Evolutionary conservation across 2,329 filamentous ascomycete species (phyloP), one percentile per base, ranked within the genome.

Genomic region (Dothiorella sarmentorum): DNA sequence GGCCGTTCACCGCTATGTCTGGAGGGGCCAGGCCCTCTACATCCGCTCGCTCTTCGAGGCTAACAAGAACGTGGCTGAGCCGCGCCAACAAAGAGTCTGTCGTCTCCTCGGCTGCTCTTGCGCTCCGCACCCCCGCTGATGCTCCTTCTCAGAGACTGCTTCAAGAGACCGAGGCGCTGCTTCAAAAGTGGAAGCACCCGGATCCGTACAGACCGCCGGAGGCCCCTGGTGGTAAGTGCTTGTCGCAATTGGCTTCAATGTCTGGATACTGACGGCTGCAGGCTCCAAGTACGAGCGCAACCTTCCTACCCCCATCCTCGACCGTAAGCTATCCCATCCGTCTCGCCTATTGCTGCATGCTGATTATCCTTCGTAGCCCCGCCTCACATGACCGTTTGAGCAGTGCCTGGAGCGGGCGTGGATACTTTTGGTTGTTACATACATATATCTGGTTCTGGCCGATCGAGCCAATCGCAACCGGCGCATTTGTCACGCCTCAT

Each of bases 241-340:
- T n/a, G 11, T 31, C 62, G 44, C 58, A 10, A 13, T 31, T n/a
- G 63, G 62, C 64, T 63, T 60, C 57, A 63, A 18, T 49, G n/a
- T n/a, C n/a, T n/a, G n/a, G n/a, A n/a, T 52, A 52, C 43, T 60
- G 56, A 61, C 61, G 49, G 59, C 61, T 61, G 44, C 66, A 96
- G 91, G 91, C 65, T 96, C 91, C 64, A 97, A 97, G 82, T 97
- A 89, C 76, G 94, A 97, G 78, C 85, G 94, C 73, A 99, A 99
- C 75, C 74, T 97, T 57, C 90, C 91, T 31, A 83, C 85, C 60
- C 91, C 87, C 31, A 86, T 87, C 65, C 79, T 95, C 60, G 88
- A 91, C 63, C 86, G 93, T 97, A 79, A 82, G 90, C 84, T 18
- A 10, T 11, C 38, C 18, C 20, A 13, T 31, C 17, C 43, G 5